Percentiles rank a stretch among this genome's conserved stretches.
Conservation (phyloP, 1,284 basidiomycete species). For the Ganoderma leucocontextum region DNA sequence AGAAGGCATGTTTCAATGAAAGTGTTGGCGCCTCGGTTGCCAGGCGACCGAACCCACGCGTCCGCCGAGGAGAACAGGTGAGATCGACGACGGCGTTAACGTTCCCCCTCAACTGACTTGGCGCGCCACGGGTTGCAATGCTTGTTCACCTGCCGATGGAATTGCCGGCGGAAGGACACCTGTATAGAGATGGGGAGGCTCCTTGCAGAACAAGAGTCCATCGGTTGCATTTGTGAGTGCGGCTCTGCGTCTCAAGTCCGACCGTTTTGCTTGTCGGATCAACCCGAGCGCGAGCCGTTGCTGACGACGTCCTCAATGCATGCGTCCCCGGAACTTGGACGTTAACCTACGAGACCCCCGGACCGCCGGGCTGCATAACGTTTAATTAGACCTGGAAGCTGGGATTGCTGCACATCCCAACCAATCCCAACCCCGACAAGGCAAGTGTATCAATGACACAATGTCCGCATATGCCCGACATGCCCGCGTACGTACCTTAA, state of each 20-base stretch:
- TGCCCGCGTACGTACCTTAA: conserved; percentile 5
- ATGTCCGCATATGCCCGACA: not conserved
- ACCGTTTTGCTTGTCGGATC: not conserved
- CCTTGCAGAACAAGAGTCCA: not conserved
- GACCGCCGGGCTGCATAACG: not conserved
- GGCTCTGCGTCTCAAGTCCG: not conserved
- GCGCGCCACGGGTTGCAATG: not conserved
- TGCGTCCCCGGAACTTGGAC: not conserved
- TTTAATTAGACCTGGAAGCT: not conserved
- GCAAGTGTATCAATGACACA: not conserved
- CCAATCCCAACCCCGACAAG: not conserved
- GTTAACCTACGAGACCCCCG: not conserved
- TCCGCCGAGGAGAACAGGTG: not conserved
- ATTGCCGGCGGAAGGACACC: not conserved
- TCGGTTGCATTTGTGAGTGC: not conserved
- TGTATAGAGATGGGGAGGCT: not conserved
- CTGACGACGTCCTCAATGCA: not conserved
- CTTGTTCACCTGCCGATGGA: not conserved
- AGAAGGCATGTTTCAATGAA: not conserved
- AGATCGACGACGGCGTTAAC: conserved; percentile 2
- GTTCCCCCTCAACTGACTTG: not conserved
- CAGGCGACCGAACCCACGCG: conserved; percentile 4
- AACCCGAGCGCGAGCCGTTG: not conserved
- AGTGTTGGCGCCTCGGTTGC: conserved; percentile 5
- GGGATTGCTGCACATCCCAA: not conserved